Conservation (phyloP, 495 filamentous ascomycete genomes). For the Penicillium cataractarum region DNA sequence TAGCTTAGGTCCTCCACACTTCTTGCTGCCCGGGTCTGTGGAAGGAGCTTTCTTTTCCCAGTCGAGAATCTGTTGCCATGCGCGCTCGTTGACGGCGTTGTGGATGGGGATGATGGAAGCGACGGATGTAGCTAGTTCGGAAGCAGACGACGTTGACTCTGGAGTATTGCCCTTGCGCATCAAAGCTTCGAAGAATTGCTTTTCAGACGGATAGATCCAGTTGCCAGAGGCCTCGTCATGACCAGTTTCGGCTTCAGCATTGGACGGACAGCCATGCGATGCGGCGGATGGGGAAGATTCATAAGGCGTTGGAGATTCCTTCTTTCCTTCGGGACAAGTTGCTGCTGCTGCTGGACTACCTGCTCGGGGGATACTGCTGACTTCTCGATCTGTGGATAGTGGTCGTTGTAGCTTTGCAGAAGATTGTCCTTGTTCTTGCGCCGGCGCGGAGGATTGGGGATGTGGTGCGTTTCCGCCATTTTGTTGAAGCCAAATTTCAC, state of each 20-base stretch:
- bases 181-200: constrained; percentile 95
- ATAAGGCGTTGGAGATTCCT: constrained; percentile 33
- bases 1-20: constrained; percentile 79
- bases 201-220: constrained; percentile 96
- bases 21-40: constrained; percentile 56
- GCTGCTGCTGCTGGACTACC: constrained; percentile 40
- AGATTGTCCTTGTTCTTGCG: constrained; percentile 32
- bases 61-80: constrained; percentile 78
- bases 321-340: constrained; percentile 35
- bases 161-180: constrained; percentile 71
- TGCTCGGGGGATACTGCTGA: constrained; percentile 80
- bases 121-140: constrained; percentile 69
- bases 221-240: constrained; percentile 68
- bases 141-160: constrained; percentile 40
- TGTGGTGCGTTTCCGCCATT: constrained; percentile 36
- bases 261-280: constrained; percentile 59
- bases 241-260: constrained; percentile 73
- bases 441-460: constrained; percentile 33
- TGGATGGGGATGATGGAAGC: constrained; percentile 92
- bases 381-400: constrained; percentile 65
- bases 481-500: constrained; percentile 77
- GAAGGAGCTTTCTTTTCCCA: constrained; percentile 73
- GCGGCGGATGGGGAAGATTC: constrained; percentile 33
- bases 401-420: constrained; percentile 47
- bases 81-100: constrained; percentile 93